Conservation (phyloP, 1,284 basidiomycete species). For the Amylostereum areolatum region DNA sequence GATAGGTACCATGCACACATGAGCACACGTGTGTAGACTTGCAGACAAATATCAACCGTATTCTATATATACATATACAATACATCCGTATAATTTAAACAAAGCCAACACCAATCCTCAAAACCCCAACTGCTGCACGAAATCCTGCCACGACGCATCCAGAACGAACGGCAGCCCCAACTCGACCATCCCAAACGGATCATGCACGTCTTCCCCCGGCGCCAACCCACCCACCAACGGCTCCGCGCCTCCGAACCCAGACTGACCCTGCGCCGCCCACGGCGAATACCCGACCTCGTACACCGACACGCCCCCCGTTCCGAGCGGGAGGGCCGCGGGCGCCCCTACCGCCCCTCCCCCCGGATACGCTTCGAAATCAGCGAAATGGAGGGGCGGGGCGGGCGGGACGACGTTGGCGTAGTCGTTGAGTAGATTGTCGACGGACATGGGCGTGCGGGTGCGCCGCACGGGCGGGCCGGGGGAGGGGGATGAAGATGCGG, state of each 20-base stretch:
- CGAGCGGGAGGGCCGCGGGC: not conserved
- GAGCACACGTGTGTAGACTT: too few species aligned
- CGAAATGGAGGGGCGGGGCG: not conserved
- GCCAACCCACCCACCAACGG: not conserved
- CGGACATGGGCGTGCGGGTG: not conserved
- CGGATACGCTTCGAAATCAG: not conserved
- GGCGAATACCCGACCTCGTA: not conserved
- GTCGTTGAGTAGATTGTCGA: constrained; percentile 1
- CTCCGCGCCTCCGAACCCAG: not conserved
- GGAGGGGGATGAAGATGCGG: not conserved
- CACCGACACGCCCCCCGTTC: not conserved
- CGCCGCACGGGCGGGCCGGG: not conserved
- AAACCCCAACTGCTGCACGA: constrained; percentile 65
- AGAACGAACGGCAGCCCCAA: constrained; percentile 26
- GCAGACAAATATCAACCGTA: too few species aligned
- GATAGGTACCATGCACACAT: too few species aligned
- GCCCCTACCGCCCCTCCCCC: not conserved
- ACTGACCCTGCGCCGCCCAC: too few species aligned
- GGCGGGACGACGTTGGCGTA: not conserved
- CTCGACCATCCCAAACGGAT: constrained; percentile 1
- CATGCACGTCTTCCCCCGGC: not conserved
- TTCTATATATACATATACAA: not conserved
- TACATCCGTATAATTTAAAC: not conserved
- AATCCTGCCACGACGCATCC: constrained; percentile 60
- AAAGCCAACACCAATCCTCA: constrained; percentile 14